Base-by-base conservation (phyloP, 768 basidiomycete species). In the Strobilomyces echinocephalus region DNA sequence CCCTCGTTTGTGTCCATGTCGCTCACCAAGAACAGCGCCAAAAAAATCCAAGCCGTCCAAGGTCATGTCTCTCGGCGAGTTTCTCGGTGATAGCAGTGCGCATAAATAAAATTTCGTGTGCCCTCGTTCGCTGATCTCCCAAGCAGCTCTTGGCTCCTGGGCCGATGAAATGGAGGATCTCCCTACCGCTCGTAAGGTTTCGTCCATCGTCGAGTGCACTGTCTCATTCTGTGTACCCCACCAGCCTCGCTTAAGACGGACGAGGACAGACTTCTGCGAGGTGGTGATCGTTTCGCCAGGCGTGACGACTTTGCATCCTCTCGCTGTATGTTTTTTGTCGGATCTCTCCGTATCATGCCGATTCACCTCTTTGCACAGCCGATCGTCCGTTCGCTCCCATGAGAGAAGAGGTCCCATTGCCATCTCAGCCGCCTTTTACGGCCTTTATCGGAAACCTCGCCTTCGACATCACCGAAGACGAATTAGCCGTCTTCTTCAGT, bases 101-200 rank as follows among this genome's bases (percentile, higher is more conserved):
- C 55, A 58, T 47, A 52, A 50, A 58, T 47, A 53, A 50, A 53
- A 38, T 62, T 63, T 64, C 50, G 50, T 55, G 50, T 30, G 48
- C 30, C 42, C 42, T 59, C 55, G 39, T 24, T 55, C 44, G 56
- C 49, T 64, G 46, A 60, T 57, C 46, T 52, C 49, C 48, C 46
- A 14, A 53, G 14, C 54, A 93, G 91, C 84, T 49, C 74, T 90
- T 49, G 95, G 93, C 64, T 95, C 91, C 67, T 99, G 97, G 97
- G 97, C 97, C 8, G 97, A 98, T 69, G 97, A 98, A 73, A 94
- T 97, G 91, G 95, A 97, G 60, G 63, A 79, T 30, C 80, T 98
- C 57, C 95, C 95, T 26, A 88, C 83, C 62, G 95, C 92, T 66
- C 95, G 95, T 98, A 75, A 75, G 94, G 78, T 48, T 24, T 50